These are phyloP conservation scores for Lyophyllum shimeji DNA, from an alignment of 768 basidiomycete species.

Conservation along the genomic window DNA sequence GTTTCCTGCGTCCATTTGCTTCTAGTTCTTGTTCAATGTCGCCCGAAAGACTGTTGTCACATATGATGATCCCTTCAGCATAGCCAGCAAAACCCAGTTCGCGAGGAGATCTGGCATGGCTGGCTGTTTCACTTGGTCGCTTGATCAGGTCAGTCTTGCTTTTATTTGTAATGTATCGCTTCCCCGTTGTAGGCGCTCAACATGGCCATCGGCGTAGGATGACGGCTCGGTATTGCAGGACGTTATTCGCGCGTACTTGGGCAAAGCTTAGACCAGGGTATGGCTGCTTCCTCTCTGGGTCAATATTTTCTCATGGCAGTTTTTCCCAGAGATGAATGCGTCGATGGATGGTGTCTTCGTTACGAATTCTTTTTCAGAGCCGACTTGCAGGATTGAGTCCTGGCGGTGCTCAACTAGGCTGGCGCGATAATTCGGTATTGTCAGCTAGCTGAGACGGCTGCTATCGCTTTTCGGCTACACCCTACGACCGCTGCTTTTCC, in stretches of 20 bases:
- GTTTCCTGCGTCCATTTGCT: background rate
- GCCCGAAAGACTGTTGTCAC: conserved; percentile 54
- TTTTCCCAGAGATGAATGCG: background rate
- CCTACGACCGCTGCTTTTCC: background rate
- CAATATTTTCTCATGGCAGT: background rate
- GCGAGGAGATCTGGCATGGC: conserved; percentile 50
- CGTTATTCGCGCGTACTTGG: conserved; percentile 34
- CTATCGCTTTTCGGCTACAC: background rate
- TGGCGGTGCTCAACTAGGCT: too few relatives aligned
- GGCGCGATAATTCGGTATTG: background rate
- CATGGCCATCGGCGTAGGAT: conserved; percentile 22
- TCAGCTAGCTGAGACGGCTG: background rate
- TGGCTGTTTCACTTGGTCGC: conserved; percentile 57
- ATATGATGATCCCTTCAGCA: conserved; percentile 56
- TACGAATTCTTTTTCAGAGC: background rate
- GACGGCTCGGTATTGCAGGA: conserved; percentile 39
- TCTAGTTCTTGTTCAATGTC: conserved; percentile 42
- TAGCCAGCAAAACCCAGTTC: conserved; percentile 55
- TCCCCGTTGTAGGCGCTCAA: background rate
- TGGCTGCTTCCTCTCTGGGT: background rate
- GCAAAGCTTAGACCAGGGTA: conserved; percentile 2
- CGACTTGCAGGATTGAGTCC: too few relatives aligned
- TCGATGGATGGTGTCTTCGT: background rate
- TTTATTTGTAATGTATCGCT: background rate
- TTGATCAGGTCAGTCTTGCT: conserved; percentile 44